Percentiles rank a stretch among this genome's conserved stretches.
phyloP scores from a whole-genome alignment of 305 asterid species.

The Caryopteris hybrid region DNA sequence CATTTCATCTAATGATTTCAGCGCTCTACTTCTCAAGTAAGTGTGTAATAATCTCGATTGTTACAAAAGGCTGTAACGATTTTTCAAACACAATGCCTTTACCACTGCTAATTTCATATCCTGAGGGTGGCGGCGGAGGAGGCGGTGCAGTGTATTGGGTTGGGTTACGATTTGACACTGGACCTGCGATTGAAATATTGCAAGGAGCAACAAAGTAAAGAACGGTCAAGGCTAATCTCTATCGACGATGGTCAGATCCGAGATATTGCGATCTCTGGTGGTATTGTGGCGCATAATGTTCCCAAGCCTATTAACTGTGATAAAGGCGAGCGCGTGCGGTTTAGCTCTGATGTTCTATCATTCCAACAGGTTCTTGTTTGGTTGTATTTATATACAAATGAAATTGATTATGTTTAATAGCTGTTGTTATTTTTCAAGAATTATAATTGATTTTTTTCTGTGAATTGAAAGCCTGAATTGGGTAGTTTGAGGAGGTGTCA shows the following conservation, averaged over 20 bases:
- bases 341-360: constrained; percentile 59
- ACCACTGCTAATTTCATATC: too few species aligned
- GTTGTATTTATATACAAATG: too few species aligned
- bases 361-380: constrained; percentile 59
- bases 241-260: constrained; percentile 61
- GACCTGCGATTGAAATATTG: constrained; percentile 76
- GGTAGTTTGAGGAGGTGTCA: background rate
- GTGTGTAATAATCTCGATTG: too few species aligned
- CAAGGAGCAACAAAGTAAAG: constrained; percentile 52
- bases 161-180: constrained; percentile 64
- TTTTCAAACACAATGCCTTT: too few species aligned
- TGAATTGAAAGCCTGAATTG: background rate
- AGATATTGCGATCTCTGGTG: constrained; percentile 69
- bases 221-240: constrained; percentile 42
- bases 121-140: constrained; percentile 64
- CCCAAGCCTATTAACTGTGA: constrained; percentile 63
- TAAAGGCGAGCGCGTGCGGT: constrained; percentile 78
- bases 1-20: too few species aligned
- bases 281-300: constrained; percentile 65
- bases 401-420: too few species aligned
- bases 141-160: constrained; percentile 61
- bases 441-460: constrained; percentile 2
- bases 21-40: too few species aligned
- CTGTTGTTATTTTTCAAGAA: too few species aligned
- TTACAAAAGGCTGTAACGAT: too few species aligned